Evolutionary conservation across 2,329 filamentous ascomycete species (phyloP), one percentile per base, ranked within the genome.

Genomic region (Diaporthe destruens): DNA sequence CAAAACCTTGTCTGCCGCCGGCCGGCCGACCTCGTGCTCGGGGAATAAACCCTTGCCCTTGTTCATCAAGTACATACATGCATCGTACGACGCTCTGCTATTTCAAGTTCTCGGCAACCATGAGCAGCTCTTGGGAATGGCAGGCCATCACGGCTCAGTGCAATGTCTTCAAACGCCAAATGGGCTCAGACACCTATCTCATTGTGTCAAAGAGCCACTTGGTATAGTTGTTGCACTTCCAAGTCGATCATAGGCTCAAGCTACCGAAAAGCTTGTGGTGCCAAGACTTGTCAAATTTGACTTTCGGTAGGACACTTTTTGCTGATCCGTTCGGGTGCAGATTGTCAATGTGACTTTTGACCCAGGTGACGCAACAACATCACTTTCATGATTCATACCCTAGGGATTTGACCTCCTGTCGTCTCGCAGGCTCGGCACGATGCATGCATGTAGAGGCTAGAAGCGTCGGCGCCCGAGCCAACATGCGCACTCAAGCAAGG

Each of bases 1-100:
- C 47, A 53, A 51, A 66, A 66, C 61, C 61, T 66, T 53, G 47
- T 66, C 61, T 66, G 61, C 61, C 61, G 61, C 61, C 61, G 47
- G 61, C 61, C 61, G 47, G 47, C 20, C n/a, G 29, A 66, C 61
- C 61, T 66, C 53, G 61, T 66, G 61, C 32, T 63, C 61, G 61
- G n/a, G 47, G 44, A 66, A 39, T 25, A 66, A 39, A 8, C 25
- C 61, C 32, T 53, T 29, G n/a, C 20, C 51, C 47, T 39, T 66
- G 25, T 53, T 53, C 25, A 20, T 39, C 3, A 66, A 66, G 47
- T 53, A 20, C 44, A 3, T n/a, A 36, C 47, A n/a, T 36, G 11
- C n/a, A 53, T 39, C 47, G 61, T 66, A 51, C 61, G 32, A 53
- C 32, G 18, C 14, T 18, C n/a, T 12, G 53, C 47, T 23, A 39